phyloP scores from a whole-genome alignment of 169 alveolate species.

The Cryptosporidium sp. region DNA sequence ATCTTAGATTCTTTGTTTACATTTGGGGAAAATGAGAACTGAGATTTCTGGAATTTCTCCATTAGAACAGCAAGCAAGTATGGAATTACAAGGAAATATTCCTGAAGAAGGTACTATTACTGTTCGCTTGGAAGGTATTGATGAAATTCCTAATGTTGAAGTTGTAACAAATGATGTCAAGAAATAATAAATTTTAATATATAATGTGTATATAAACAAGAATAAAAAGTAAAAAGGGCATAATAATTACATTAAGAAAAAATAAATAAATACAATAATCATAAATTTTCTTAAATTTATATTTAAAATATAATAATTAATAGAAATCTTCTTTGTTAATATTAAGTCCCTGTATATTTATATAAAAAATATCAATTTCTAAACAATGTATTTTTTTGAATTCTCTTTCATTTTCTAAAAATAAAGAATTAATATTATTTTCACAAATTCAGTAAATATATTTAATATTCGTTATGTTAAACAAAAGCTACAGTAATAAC shows the following conservation, averaged over 20 bases:
- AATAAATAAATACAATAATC: no score
- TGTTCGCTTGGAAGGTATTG: slow-evolving; percentile 55
- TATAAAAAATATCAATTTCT: no score
- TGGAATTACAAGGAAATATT: slow-evolving; percentile 55
- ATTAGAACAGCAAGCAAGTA: slow-evolving; percentile 65
- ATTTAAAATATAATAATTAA: not conserved
- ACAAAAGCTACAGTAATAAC: not conserved
- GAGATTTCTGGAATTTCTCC: slow-evolving; percentile 73
- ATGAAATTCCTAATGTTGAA: slow-evolving; percentile 51
- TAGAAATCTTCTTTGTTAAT: not conserved
- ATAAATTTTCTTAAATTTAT: not conserved
- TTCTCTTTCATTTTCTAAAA: not conserved
- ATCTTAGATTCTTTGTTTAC: slow-evolving; percentile 46
- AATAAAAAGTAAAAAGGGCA: not conserved
- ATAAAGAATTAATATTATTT: no score
- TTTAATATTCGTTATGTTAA: not conserved
- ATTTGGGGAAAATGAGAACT: slow-evolving; percentile 67
- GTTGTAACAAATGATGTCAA: slow-evolving; percentile 53
- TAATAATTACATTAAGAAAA: not conserved
- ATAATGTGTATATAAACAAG: not conserved
- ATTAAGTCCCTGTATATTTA: not conserved
- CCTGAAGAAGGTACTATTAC: slow-evolving; percentile 69
- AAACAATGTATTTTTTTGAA: no score
- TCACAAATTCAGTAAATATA: no score
- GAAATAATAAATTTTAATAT: not conserved